phyloP scores from a whole-genome alignment of 225 moss, liverwort and hornwort genomes.

The Asterella californica region DNA sequence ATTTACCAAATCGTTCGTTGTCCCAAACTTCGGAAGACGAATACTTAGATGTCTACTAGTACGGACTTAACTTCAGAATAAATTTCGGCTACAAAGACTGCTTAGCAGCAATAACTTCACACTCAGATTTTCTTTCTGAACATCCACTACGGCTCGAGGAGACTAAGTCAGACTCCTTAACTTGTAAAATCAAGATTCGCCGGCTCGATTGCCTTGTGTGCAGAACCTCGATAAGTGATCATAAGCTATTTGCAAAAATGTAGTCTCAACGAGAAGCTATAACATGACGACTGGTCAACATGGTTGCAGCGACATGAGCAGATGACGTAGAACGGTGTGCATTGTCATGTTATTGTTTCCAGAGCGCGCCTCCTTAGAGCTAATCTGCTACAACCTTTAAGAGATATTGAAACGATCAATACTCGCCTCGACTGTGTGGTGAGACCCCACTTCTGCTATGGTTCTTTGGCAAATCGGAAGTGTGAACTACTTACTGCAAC shows the following conservation, averaged over 20 bases:
- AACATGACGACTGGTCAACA: not conserved
- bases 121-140: not conserved
- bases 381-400: conserved; percentile 89
- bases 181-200: not conserved
- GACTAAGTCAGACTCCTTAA: no score
- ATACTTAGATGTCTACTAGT: not conserved
- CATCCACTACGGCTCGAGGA: not conserved
- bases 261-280: no score
- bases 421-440: conserved; percentile 88
- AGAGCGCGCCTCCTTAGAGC: conserved; percentile 85
- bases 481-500: not conserved
- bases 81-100: not conserved
- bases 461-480: not conserved
- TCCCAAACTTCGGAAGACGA: not conserved
- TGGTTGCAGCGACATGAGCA: not conserved
- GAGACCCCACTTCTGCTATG: not conserved
- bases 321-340: not conserved
- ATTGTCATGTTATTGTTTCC: conserved; percentile 13
- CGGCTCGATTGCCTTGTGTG: not conserved
- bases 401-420: conserved; percentile 75
- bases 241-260: not conserved
- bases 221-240: not conserved
- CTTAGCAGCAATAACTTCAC: not conserved
- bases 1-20: no score
- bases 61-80: no score